These are phyloP conservation scores for Lentinula sp. DNA, from an alignment of 768 basidiomycete species.

Conservation along the genomic window DNA sequence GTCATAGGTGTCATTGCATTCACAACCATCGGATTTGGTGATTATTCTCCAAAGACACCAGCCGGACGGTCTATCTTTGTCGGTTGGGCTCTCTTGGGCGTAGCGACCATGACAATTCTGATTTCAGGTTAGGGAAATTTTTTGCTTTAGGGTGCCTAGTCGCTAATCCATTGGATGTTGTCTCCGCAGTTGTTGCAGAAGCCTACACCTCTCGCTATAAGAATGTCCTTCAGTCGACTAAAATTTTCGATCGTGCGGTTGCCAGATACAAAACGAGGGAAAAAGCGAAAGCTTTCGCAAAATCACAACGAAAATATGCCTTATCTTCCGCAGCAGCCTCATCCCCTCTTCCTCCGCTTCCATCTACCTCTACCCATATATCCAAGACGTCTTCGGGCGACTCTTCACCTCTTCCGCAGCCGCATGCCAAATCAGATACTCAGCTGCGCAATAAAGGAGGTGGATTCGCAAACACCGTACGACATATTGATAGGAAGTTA, in stretches of 20 bases:
- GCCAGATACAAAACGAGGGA: conserved; percentile 29
- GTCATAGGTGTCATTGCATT: conserved; percentile 62
- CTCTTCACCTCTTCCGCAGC: not conserved
- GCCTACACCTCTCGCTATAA: conserved; percentile 64
- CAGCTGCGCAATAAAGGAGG: not conserved
- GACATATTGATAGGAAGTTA: conserved; percentile 12
- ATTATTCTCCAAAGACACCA: conserved; percentile 53
- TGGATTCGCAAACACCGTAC: not conserved
- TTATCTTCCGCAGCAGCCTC: not conserved
- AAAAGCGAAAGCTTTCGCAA: conserved; percentile 3
- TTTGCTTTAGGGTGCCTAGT: not conserved
- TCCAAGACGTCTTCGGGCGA: not conserved
- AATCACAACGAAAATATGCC: not conserved
- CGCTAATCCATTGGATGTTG: not conserved
- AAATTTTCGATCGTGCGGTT: conserved; percentile 38
- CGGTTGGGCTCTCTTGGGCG: conserved; percentile 73
- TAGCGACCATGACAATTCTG: conserved; percentile 70
- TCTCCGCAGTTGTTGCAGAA: conserved; percentile 51
- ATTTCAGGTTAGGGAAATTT: conserved; percentile 44
- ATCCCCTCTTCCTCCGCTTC: not conserved
- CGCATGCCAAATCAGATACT: not conserved
- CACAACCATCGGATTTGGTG: conserved; percentile 67
- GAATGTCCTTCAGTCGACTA: conserved; percentile 37
- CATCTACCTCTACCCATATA: not conserved
- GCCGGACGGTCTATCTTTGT: conserved; percentile 74